These are phyloP conservation scores for Chondrus crispus DNA, from an alignment of 23 red algal species.

Conservation along the genomic window DNA sequence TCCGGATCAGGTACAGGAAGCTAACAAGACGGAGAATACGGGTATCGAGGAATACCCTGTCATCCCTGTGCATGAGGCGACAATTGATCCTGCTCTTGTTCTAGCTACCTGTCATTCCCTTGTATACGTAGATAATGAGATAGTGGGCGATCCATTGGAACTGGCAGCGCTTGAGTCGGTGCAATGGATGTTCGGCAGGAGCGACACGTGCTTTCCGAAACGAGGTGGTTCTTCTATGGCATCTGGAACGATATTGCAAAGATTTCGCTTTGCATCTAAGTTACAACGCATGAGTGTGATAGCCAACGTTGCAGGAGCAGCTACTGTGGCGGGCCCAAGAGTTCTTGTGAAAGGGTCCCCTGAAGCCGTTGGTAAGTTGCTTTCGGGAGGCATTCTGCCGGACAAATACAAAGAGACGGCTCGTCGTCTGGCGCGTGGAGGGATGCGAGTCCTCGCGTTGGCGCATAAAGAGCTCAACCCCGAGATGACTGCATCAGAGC, in stretches of 20 bases:
- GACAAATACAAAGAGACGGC: slow-evolving; percentile 70
- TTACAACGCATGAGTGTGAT: slow-evolving; percentile 98
- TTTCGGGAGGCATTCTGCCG: slow-evolving; percentile 49
- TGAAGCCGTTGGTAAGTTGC: slow-evolving; percentile 72
- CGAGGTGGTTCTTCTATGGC: slow-evolving; percentile 42
- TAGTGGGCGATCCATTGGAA: slow-evolving; percentile 93
- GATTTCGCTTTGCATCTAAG: slow-evolving; percentile 77
- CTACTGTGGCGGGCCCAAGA: slow-evolving; percentile 2
- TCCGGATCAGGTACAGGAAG: background rate
- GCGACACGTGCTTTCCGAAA: slow-evolving; percentile 30
- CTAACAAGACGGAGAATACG: background rate
- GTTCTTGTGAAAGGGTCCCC: slow-evolving; percentile 95
- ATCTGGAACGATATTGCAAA: slow-evolving; percentile 70
- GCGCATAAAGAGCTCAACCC: slow-evolving; percentile 69
- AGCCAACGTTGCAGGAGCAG: slow-evolving; percentile 57
- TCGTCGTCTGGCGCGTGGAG: slow-evolving; percentile 69
- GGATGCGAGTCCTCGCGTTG: slow-evolving; percentile 88
- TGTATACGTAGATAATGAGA: slow-evolving; percentile 67
- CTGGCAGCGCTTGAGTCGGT: slow-evolving; percentile 67
- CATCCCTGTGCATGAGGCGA: slow-evolving; percentile 37
- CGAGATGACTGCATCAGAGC: slow-evolving; percentile 20
- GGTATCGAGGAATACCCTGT: background rate
- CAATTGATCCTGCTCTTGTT: slow-evolving; percentile 68
- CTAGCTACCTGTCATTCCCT: slow-evolving; percentile 93
- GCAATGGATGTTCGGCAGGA: slow-evolving; percentile 65